A percentile compares a stretch with the other conserved stretches of the same genome.
These are phyloP conservation scores for Pseudogymnoascus sp. DNA, from an alignment of 2,329 filamentous ascomycete genomes.

Conservation along the genomic window DNA sequence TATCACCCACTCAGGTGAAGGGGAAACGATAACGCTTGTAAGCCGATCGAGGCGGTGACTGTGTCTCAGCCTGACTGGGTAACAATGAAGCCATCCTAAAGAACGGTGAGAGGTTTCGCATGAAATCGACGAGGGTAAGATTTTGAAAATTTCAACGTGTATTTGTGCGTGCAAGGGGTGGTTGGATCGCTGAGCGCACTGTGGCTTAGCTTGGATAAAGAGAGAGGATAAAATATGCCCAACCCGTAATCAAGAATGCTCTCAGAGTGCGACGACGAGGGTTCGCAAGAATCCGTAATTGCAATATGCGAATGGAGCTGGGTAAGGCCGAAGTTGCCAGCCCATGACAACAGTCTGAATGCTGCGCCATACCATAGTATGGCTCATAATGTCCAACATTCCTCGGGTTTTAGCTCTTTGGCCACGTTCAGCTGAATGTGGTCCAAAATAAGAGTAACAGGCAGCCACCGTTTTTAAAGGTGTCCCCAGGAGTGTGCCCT, in stretches of 20 bases:
- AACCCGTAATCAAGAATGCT: not conserved
- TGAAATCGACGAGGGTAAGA: conserved; percentile 2
- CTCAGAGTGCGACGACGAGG: conserved; percentile 5
- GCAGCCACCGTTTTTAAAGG: conserved; percentile 1
- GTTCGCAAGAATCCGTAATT: conserved; percentile 4
- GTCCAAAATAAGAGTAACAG: not conserved
- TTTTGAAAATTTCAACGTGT: conserved; percentile 1
- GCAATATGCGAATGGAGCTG: conserved; percentile 5
- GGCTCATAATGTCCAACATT: conserved; percentile 8
- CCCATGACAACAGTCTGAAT: not conserved
- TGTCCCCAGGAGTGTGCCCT: not conserved
- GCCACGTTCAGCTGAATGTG: not conserved
- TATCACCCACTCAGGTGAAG: conserved; percentile 3
- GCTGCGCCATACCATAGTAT: not conserved
- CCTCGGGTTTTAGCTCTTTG: not conserved
- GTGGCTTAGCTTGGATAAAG: conserved; percentile 8
- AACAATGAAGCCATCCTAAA: conserved; percentile 7
- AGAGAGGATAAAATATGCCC: conserved; percentile 6
- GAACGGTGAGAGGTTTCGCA: conserved; percentile 6
- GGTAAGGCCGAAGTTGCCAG: not conserved
- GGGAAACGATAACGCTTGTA: conserved; percentile 6
- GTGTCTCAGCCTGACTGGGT: conserved; percentile 8
- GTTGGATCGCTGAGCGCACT: conserved; percentile 1
- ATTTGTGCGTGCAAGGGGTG: conserved; percentile 1
- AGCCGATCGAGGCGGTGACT: conserved; percentile 9